Conservation (phyloP, 805 yeast genomes). For the Candida coquimbonensis region DNA sequence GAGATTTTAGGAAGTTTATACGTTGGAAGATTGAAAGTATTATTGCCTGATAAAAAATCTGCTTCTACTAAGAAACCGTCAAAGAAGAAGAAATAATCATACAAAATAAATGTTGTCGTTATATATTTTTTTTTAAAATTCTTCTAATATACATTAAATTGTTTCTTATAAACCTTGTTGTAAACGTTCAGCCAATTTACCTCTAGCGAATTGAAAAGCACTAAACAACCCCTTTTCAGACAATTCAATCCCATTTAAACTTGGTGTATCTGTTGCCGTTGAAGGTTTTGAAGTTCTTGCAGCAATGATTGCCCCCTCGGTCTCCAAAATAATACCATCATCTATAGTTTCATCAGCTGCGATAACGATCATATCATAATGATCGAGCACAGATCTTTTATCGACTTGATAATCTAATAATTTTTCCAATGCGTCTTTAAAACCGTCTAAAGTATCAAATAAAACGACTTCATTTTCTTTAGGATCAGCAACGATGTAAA, state of each 20-base stretch:
- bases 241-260: constrained; percentile 53
- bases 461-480: constrained; percentile 84
- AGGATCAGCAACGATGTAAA: constrained; percentile 65
- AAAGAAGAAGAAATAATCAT: constrained; percentile 6
- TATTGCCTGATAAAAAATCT: constrained; percentile 41
- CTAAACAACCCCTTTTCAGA: constrained; percentile 72
- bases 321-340: constrained; percentile 87
- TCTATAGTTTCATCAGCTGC: constrained; percentile 91
- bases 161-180: constrained; percentile 32
- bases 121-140: not conserved
- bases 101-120: no score
- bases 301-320: constrained; percentile 80
- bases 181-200: constrained; percentile 51
- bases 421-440: constrained; percentile 75
- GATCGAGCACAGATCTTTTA: constrained; percentile 67
- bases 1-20: constrained; percentile 65
- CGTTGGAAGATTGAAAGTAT: constrained; percentile 62
- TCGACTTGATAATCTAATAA: constrained; percentile 65
- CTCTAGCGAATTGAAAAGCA: constrained; percentile 84
- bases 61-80: constrained; percentile 22
- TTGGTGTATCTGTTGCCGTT: constrained; percentile 59
- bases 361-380: constrained; percentile 78
- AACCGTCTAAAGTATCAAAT: constrained; percentile 66
- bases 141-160: not conserved
- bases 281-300: constrained; percentile 90